Evolutionary conservation across 75 land plant species (phyloP).

Genomic region (Cunninghamia lanceolata): DNA sequence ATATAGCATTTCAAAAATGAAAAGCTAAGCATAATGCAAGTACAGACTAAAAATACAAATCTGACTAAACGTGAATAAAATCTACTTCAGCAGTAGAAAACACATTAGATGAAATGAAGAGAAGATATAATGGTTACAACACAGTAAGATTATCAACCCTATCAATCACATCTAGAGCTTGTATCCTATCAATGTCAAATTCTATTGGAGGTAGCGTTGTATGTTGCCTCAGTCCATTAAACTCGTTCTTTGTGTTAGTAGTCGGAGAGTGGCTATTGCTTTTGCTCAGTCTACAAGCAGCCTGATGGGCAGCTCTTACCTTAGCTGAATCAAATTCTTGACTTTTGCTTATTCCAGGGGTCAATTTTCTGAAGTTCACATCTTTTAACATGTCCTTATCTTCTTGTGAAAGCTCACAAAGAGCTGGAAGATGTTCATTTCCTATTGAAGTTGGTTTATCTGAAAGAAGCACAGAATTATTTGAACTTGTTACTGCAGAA

Average conservation of each 20-base stretch:
- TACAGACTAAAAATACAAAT: slow-evolving; percentile 12
- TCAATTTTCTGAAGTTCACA: slow-evolving; percentile 20
- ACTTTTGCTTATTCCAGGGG: slow-evolving; percentile 60
- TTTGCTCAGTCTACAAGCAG: slow-evolving; percentile 35
- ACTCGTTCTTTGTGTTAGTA: slow-evolving; percentile 22
- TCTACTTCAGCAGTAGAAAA: neutral
- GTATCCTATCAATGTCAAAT: slow-evolving; percentile 28
- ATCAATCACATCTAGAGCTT: slow-evolving; percentile 60
- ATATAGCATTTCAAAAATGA: neutral
- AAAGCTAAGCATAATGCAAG: neutral
- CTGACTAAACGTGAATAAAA: neutral
- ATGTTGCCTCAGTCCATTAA: slow-evolving; percentile 18
- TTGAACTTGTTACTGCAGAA: slow-evolving; percentile 14
- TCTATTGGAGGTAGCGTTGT: slow-evolving; percentile 4
- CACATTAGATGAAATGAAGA: neutral
- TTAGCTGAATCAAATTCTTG: slow-evolving; percentile 36
- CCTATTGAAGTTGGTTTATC: slow-evolving; percentile 12
- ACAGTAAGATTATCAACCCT: slow-evolving; percentile 32
- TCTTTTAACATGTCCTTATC: slow-evolving; percentile 58
- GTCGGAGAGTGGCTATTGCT: slow-evolving; percentile 69
- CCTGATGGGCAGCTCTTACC: slow-evolving; percentile 18
- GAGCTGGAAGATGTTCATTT: slow-evolving; percentile 11
- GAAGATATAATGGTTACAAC: neutral
- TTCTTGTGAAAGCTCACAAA: slow-evolving; percentile 50
- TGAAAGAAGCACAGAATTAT: neutral